Evolutionary conservation across 192 early-diverging fungal species (phyloP).

Genomic region (Coemansia sp.): DNA sequence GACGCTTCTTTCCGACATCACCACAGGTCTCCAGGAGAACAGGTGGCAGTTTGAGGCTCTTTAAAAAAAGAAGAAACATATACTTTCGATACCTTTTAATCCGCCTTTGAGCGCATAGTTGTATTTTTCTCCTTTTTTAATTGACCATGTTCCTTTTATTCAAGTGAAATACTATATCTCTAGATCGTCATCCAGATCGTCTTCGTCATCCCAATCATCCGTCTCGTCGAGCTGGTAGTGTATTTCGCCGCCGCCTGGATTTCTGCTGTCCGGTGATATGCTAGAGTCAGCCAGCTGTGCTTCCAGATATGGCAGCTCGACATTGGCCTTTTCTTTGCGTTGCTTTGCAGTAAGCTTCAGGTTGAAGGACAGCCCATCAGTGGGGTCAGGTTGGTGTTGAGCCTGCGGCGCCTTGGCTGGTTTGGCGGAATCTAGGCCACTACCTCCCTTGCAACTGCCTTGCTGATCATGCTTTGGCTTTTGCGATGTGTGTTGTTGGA

Average conservation of each 20-base stretch:
- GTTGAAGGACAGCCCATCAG: constrained; percentile 84
- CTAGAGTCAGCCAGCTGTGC: constrained; percentile 20
- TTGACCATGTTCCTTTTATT: constrained; percentile 5
- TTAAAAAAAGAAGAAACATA: neutral
- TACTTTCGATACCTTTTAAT: too few species aligned
- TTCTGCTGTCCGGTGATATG: neutral
- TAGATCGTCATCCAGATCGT: constrained; percentile 90
- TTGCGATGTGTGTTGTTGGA: neutral
- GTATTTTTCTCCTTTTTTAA: too few species aligned
- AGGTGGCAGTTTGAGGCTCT: constrained; percentile 70
- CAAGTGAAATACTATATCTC: constrained; percentile 60
- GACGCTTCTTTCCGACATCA: constrained; percentile 87
- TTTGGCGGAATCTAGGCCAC: neutral
- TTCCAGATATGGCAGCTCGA: constrained; percentile 81
- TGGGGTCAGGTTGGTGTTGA: constrained; percentile 55
- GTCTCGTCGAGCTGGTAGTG: constrained; percentile 84
- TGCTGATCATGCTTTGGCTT: neutral
- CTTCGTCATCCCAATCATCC: constrained; percentile 84
- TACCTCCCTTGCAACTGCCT: neutral
- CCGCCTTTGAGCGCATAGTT: too few species aligned
- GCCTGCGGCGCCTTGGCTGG: neutral
- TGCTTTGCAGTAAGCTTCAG: constrained; percentile 82
- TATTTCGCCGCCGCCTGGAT: constrained; percentile 47
- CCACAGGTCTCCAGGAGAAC: constrained; percentile 79
- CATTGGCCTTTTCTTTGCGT: constrained; percentile 65